Percentiles rank a stretch among this genome's conserved stretches.
These are phyloP conservation scores for Colletotrichum tofieldiae DNA, from an alignment of 2,329 filamentous ascomycete genomes.

Conservation along the genomic window DNA sequence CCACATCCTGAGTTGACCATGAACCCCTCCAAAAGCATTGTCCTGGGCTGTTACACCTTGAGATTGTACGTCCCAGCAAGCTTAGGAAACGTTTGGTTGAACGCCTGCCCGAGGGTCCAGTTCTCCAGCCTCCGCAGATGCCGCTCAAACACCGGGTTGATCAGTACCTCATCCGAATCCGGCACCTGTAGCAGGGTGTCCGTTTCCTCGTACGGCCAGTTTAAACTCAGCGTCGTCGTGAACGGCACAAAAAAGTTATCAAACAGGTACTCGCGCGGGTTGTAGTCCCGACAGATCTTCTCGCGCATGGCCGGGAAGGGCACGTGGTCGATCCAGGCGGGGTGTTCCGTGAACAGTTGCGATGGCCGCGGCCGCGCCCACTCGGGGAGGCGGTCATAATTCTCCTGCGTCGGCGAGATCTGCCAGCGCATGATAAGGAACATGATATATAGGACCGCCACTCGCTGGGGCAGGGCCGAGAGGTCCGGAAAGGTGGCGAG, in stretches of 20 bases:
- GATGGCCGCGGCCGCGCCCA: conserved; percentile 78
- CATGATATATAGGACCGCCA: conserved; percentile 88
- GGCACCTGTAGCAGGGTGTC: conserved; percentile 77
- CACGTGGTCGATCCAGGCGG: conserved; percentile 86
- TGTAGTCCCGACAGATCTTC: conserved; percentile 68
- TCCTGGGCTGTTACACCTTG: conserved; percentile 43
- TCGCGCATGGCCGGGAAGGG: conserved; percentile 87
- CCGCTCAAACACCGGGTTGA: conserved; percentile 89
- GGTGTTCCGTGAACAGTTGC: conserved; percentile 79
- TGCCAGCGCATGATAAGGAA: conserved; percentile 91
- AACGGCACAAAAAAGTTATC: conserved; percentile 89
- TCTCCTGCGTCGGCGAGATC: conserved; percentile 83
- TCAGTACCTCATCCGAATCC: conserved; percentile 76
- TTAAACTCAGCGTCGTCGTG: conserved; percentile 81
- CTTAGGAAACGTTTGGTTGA: conserved; percentile 75
- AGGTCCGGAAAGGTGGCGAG: conserved; percentile 88
- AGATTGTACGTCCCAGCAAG: conserved; percentile 63
- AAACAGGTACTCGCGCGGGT: conserved; percentile 72
- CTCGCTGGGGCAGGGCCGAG: conserved; percentile 82
- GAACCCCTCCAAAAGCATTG: background rate
- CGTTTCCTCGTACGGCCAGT: conserved; percentile 86
- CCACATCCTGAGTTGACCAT: background rate
- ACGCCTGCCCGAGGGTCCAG: conserved; percentile 83
- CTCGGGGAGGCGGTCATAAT: conserved; percentile 82
- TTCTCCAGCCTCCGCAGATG: conserved; percentile 84